Evolutionary conservation across 1,139 yeast genomes (phyloP).

Genomic region (Zygosaccharomyces sapae): DNA sequence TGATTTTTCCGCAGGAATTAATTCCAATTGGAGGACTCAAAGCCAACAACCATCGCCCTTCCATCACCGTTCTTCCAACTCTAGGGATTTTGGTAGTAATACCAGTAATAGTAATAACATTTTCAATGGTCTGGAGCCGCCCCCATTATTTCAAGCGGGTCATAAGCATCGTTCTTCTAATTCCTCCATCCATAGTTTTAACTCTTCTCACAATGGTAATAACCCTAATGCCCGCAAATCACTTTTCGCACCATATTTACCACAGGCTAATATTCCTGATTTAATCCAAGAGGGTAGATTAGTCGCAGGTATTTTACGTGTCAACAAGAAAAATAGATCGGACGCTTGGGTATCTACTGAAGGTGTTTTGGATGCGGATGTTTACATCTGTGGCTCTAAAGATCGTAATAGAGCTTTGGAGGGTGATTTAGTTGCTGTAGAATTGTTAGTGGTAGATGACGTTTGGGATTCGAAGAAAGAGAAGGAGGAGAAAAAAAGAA

Average conservation of each 20-base stretch:
- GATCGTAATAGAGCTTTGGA: conserved; percentile 96
- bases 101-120: conserved; percentile 23
- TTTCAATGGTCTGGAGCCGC: conserved; percentile 45
- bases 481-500: conserved; percentile 93
- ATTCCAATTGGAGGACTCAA: conserved; percentile 60
- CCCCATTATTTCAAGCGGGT: conserved; percentile 66
- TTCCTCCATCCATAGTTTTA: conserved; percentile 37
- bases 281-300: conserved; percentile 83
- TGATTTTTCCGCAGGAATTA: conserved; percentile 49
- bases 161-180: conserved; percentile 73
- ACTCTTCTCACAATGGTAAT: conserved; percentile 20
- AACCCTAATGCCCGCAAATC: conserved; percentile 58
- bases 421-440: conserved; percentile 95
- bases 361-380: conserved; percentile 91
- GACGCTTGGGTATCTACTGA: conserved; percentile 98
- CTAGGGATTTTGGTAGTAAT: conserved; percentile 31
- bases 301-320: conserved; percentile 89
- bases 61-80: conserved; percentile 33
- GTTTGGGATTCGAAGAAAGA: conserved; percentile 97
- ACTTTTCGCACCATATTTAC: conserved; percentile 90
- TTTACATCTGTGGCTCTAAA: conserved; percentile 97
- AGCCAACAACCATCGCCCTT: conserved; percentile 31
- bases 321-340: conserved; percentile 90
- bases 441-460: conserved; percentile 88
- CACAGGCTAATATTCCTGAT: conserved; percentile 89